A percentile compares a stretch with the other conserved stretches of the same genome.
Conservation (phyloP, 257 asterid species). For the Ligustrum vulgare region DNA sequence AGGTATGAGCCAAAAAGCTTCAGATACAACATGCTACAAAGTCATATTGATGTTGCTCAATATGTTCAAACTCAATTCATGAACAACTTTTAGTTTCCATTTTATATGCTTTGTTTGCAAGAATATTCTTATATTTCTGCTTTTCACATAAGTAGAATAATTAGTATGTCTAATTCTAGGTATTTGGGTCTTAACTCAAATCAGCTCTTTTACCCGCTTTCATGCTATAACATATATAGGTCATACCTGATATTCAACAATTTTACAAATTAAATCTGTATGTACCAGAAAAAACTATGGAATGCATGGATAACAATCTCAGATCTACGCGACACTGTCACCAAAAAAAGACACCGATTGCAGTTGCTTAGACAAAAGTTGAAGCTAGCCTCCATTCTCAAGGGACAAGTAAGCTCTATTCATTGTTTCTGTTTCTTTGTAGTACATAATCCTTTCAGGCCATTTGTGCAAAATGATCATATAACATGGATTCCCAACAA, state of each 20-base stretch:
- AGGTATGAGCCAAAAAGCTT: neutral
- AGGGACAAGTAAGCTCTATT: slow-evolving; percentile 53
- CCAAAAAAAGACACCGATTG: slow-evolving; percentile 64
- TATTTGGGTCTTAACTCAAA: neutral
- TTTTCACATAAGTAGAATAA: neutral
- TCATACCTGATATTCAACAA: neutral
- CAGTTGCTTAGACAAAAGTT: slow-evolving; percentile 64
- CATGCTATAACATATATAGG: neutral
- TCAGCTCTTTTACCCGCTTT: neutral
- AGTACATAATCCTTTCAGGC: neutral
- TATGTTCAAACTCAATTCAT: neutral
- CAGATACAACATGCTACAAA: neutral
- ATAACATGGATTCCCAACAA: neutral
- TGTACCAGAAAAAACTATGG: slow-evolving; percentile 58
- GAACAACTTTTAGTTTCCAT: neutral
- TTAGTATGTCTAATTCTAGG: neutral
- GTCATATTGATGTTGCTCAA: neutral
- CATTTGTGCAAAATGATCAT: neutral
- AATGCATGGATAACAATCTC: slow-evolving; percentile 74
- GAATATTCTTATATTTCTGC: neutral
- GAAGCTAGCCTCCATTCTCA: slow-evolving; percentile 65
- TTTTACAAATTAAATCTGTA: slow-evolving; percentile 15
- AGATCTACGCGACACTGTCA: slow-evolving; percentile 62
- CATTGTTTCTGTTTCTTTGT: neutral
- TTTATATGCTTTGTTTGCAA: too few species aligned